phyloP scores from a whole-genome alignment of 495 filamentous ascomycete species.

The Monascus purpureus region DNA sequence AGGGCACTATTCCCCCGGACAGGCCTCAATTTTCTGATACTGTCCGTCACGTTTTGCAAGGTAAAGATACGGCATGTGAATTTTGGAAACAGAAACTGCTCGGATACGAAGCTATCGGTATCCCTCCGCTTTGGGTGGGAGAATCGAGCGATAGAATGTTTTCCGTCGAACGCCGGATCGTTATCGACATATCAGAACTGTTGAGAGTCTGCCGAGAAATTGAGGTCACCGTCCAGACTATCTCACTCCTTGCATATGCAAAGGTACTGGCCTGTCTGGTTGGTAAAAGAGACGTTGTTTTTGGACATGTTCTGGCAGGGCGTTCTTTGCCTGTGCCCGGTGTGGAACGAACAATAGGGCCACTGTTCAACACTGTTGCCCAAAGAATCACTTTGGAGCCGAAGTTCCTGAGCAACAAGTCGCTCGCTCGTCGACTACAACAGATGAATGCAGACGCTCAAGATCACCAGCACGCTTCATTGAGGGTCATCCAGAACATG shows the following conservation, averaged over 20 bases:
- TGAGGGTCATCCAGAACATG: slow-evolving; percentile 11
- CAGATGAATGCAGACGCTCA: slow-evolving; percentile 59
- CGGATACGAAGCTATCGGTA: slow-evolving; percentile 11
- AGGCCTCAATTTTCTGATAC: slow-evolving; percentile 17
- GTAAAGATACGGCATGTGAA: slow-evolving; percentile 11
- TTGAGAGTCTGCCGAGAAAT: slow-evolving; percentile 38
- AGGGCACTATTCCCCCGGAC: slow-evolving; percentile 6
- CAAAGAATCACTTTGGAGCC: slow-evolving; percentile 26
- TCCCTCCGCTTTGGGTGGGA: slow-evolving; percentile 6
- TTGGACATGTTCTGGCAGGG: slow-evolving; percentile 63
- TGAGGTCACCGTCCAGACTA: slow-evolving; percentile 58
- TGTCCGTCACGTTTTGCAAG: slow-evolving; percentile 12
- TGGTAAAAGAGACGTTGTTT: slow-evolving; percentile 50
- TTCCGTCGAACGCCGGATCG: slow-evolving; percentile 13
- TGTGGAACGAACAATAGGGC: slow-evolving; percentile 61
- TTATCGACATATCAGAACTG: slow-evolving; percentile 23
- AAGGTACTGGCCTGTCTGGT: slow-evolving; percentile 48
- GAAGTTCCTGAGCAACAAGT: slow-evolving; percentile 30
- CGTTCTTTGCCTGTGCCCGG: slow-evolving; percentile 48
- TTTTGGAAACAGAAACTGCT: slow-evolving; percentile 29
- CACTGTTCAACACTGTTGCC: slow-evolving; percentile 84
- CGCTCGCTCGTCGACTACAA: slow-evolving; percentile 27
- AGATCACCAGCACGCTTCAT: slow-evolving; percentile 33
- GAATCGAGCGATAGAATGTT: slow-evolving; percentile 11
- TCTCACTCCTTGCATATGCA: slow-evolving; percentile 55